Evolutionary conservation across 306 rosid genomes (phyloP).

Genomic region (Cucumis cinereus): DNA sequence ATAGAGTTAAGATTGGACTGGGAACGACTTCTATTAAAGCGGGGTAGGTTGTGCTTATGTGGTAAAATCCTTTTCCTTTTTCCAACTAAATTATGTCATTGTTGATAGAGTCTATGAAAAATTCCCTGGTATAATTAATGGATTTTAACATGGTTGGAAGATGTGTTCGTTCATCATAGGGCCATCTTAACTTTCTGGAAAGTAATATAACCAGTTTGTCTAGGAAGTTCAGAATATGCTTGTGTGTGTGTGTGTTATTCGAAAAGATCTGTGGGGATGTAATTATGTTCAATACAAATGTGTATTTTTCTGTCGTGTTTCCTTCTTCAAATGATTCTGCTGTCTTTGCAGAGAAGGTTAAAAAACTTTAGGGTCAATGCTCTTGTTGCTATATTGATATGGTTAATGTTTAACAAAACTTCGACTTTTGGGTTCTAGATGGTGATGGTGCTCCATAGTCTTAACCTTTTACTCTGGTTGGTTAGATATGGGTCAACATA

Average conservation of each 20-base stretch:
- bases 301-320: not conserved
- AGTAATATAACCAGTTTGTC: not conserved
- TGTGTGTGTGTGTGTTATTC: not conserved
- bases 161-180: not conserved
- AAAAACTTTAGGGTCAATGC: not conserved
- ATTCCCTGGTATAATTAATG: too few species aligned
- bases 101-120: not conserved
- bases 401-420: not conserved
- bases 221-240: not conserved
- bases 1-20: constrained; percentile 3
- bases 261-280: not conserved
- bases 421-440: too few species aligned
- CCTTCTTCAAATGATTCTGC: not conserved
- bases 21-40: not conserved
- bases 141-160: too few species aligned
- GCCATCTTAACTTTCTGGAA: not conserved
- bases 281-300: not conserved
- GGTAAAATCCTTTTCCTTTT: not conserved
- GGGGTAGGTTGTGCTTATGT: not conserved
- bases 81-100: not conserved
- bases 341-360: not conserved
- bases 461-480: too few species aligned
- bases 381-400: not conserved
- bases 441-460: too few species aligned
- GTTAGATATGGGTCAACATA: too few species aligned